A percentile compares a stretch with the other conserved stretches of the same genome.
Conservation (phyloP, 2,329 filamentous ascomycete genomes). For the Colletotrichum destructivum region DNA sequence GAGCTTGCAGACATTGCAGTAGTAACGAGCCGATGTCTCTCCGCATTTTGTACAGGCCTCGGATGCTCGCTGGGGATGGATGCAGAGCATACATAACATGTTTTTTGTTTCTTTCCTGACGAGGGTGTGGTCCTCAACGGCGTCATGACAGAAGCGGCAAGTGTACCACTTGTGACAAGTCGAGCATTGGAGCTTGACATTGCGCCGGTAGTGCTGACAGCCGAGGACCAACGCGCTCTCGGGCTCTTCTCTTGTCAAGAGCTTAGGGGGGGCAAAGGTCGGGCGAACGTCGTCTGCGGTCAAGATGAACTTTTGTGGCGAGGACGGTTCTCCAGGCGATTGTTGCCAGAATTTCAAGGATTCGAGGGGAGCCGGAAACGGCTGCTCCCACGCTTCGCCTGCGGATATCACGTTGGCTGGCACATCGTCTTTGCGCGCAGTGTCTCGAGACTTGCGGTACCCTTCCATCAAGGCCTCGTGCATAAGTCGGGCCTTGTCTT, state of each 20-base stretch:
- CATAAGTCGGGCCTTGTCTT: constrained; percentile 80
- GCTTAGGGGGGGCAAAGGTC: constrained; percentile 75
- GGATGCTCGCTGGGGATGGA: constrained; percentile 84
- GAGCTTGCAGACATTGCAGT: constrained; percentile 93
- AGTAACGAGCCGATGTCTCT: constrained; percentile 86
- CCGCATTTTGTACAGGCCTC: constrained; percentile 86
- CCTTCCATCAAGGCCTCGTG: constrained; percentile 80
- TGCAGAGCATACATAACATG: constrained; percentile 98
- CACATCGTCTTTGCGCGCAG: constrained; percentile 24
- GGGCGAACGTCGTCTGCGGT: constrained; percentile 75
- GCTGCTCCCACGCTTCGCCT: constrained; percentile 55
- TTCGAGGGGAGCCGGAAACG: constrained; percentile 63
- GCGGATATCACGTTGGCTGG: constrained; percentile 36
- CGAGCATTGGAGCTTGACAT: constrained; percentile 95
- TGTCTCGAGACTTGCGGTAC: constrained; percentile 63
- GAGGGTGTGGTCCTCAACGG: constrained; percentile 82
- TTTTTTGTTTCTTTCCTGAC: constrained; percentile 88
- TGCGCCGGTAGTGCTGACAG: constrained; percentile 93
- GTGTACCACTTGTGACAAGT: constrained; percentile 94
- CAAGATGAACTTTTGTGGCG: constrained; percentile 63
- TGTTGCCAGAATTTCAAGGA: constrained; percentile 74
- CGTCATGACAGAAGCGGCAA: constrained; percentile 94
- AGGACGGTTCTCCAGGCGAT: constrained; percentile 56
- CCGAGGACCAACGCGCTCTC: constrained; percentile 69
- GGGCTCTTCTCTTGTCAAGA: constrained; percentile 61